These are phyloP conservation scores for Talaromyces amestolkiae DNA, from an alignment of 2,329 filamentous ascomycete genomes.

Conservation along the genomic window DNA sequence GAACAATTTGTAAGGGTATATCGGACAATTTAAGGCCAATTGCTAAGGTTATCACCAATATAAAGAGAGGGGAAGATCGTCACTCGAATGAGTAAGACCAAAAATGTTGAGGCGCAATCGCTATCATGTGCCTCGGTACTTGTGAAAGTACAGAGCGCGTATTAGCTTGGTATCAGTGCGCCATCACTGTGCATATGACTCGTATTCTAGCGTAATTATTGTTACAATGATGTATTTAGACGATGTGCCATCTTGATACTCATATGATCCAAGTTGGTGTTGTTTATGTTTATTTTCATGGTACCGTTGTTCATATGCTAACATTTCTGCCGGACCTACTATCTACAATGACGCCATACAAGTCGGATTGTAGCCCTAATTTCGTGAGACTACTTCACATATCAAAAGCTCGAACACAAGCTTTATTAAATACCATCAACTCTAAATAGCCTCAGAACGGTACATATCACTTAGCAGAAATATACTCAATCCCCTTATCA, in stretches of 20 bases:
- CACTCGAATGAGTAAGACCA: not conserved
- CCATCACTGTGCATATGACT: not conserved
- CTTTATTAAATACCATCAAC: not conserved
- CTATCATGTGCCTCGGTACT: slow-evolving; percentile 10
- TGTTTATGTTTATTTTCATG: not conserved
- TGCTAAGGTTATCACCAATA: not conserved
- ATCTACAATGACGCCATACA: not conserved
- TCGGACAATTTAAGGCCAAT: not conserved
- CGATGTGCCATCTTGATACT: not conserved
- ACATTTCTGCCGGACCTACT: not conserved
- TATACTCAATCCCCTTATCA: slow-evolving; percentile 33
- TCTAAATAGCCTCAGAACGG: not conserved
- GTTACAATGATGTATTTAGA: not conserved
- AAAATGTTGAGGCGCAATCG: slow-evolving; percentile 1
- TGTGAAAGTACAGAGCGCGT: slow-evolving; percentile 1
- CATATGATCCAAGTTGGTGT: not conserved
- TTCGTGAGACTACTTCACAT: not conserved
- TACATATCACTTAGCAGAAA: slow-evolving; percentile 2
- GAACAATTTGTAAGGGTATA: not conserved
- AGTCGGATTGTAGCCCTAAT: not conserved
- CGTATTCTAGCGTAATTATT: not conserved
- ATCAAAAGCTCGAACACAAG: not conserved
- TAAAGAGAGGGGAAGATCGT: not conserved
- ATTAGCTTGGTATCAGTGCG: not conserved
- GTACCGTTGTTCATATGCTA: not conserved